Conservation (phyloP, 75 land plant genomes). For the Cupressus sempervirens region DNA sequence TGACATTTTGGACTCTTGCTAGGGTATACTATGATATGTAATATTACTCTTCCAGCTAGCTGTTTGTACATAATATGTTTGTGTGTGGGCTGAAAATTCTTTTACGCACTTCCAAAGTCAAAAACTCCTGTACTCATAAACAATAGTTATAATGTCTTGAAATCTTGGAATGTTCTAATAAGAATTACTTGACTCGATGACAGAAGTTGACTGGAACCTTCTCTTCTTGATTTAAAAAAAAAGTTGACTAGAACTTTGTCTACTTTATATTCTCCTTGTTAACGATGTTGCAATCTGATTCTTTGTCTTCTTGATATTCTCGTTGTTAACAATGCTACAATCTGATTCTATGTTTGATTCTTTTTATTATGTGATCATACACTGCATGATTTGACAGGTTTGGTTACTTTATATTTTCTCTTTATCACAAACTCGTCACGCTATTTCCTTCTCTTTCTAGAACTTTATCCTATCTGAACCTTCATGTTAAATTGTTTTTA, state of each 20-base stretch:
- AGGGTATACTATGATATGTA: constrained; percentile 58
- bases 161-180: background rate
- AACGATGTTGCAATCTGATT: background rate
- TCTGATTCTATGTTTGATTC: background rate
- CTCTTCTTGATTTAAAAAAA: background rate
- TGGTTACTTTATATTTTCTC: background rate
- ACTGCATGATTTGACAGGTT: background rate
- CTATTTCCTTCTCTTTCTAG: background rate
- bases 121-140: background rate
- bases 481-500: background rate
- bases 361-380: background rate
- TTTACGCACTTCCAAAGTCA: background rate
- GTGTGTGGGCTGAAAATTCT: background rate
- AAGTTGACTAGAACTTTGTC: background rate
- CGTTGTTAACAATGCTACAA: too few relatives aligned
- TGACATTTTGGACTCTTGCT: constrained; percentile 68
- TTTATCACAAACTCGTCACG: background rate
- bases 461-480: background rate
- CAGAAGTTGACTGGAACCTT: background rate
- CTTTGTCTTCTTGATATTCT: too few relatives aligned
- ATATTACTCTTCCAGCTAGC: background rate
- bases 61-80: background rate
- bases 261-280: background rate
- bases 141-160: background rate
- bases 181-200: background rate